Base-by-base conservation (phyloP, 176 grass and related monocot genomes). In the Zea luxurians region DNA sequence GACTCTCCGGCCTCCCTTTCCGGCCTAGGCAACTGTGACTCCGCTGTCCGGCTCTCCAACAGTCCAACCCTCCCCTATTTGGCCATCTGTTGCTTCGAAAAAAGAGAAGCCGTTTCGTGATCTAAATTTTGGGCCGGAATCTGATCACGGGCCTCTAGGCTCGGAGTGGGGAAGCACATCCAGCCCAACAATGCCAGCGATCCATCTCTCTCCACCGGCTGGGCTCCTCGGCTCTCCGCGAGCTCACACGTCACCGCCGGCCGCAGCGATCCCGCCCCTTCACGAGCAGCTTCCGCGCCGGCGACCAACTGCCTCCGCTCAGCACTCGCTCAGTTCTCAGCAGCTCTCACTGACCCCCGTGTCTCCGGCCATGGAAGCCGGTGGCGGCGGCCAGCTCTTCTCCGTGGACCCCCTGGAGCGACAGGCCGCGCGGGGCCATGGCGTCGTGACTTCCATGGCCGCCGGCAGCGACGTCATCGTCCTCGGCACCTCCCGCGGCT, bases 401-500 rank as follows among this genome's bases (percentile, higher is more conserved):
- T 82, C 81, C 44, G 91, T 98, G 3, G 91, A 94, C 66, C 95
- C 89, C 5, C 88, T 98, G 4, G 91, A 98, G 85, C 83, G 95
- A 13, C 77, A 93, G 70, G 95, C 91, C 16, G 64, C 95, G 64
- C 83, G 82, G 87, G 95, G 91, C 61, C 95, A 93, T 18, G 95
- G 95, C 27, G 71, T 77, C 10, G 84, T 98, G 66, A 98, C 95
- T 1, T 90, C 91, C 44, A 92, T 98, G 95, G 91, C 95, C 0
- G 87, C 91, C 65, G 95, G 95, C 17, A 98, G 93, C 70, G 95
- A 98, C 45, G 95, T 98, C 77, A 92, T 94, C 77, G 82, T 98
- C 40, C 85, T 98, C 37, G 95, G 95, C 70, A 98, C 95, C 70
- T 92, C 89, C 83, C 87, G 89, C 11, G 95, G 91, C 49, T 98